Conservation (phyloP, 2,329 filamentous ascomycete species). For the Trichothecium roseum region DNA sequence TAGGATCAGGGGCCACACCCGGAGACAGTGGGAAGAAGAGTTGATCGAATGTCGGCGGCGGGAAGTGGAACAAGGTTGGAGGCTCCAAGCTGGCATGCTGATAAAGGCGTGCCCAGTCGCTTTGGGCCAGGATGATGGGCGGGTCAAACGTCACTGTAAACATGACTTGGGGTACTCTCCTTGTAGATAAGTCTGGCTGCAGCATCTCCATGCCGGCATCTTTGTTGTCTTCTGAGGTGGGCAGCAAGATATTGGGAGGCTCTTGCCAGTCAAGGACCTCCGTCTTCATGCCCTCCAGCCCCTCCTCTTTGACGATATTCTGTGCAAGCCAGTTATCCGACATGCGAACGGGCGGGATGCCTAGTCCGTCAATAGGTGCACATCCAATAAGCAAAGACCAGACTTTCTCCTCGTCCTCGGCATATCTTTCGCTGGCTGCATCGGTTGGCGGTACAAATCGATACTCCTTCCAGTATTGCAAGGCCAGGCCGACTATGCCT, state of each 20-base stretch:
- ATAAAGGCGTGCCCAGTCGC: slow-evolving; percentile 52
- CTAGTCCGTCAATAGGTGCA: slow-evolving; percentile 32
- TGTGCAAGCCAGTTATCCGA: slow-evolving; percentile 67
- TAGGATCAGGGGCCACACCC: slow-evolving; percentile 40
- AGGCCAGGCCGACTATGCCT: slow-evolving; percentile 54
- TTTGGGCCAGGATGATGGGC: slow-evolving; percentile 58
- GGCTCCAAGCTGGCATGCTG: slow-evolving; percentile 40
- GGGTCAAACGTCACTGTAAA: slow-evolving; percentile 69
- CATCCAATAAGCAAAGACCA: slow-evolving; percentile 64
- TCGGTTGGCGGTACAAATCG: slow-evolving; percentile 32
- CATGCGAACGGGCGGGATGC: slow-evolving; percentile 53
- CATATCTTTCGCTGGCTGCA: slow-evolving; percentile 24
- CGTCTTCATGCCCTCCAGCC: slow-evolving; percentile 29
- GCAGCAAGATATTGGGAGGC: slow-evolving; percentile 53
- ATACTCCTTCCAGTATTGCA: slow-evolving; percentile 70
- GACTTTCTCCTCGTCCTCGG: slow-evolving; percentile 34
- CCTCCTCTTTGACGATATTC: slow-evolving; percentile 47
- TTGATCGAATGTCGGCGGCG: slow-evolving; percentile 43
- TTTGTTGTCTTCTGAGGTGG: slow-evolving; percentile 31
- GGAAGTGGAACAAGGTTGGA: slow-evolving; percentile 18
- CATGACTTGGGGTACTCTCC: slow-evolving; percentile 57
- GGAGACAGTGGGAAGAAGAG: slow-evolving; percentile 44
- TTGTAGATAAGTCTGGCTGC: slow-evolving; percentile 29
- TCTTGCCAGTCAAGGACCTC: slow-evolving; percentile 60
- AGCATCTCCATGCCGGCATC: slow-evolving; percentile 43